Evolutionary conservation across 768 basidiomycete species (phyloP).

Genomic region (Lactarius psammicola): DNA sequence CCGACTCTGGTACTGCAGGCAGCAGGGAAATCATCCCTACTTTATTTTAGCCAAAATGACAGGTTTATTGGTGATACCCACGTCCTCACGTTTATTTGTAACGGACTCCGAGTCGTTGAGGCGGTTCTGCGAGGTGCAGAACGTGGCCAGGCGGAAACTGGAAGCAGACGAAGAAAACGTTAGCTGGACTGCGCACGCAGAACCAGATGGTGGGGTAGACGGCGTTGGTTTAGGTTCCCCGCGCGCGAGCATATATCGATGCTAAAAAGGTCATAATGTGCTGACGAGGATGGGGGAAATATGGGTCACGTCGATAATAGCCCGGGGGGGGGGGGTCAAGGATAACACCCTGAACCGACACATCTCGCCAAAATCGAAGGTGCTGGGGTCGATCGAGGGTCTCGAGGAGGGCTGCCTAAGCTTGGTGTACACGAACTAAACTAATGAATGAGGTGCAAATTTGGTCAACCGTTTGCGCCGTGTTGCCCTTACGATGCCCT

Average conservation of each 20-base stretch:
- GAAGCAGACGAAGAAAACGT: conserved; percentile 80
- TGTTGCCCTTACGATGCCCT: too few relatives aligned
- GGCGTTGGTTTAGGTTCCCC: conserved; percentile 76
- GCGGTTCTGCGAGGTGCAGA: conserved; percentile 93
- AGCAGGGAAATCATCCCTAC: too few relatives aligned
- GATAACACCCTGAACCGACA: conserved; percentile 90
- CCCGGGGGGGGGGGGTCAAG: conserved; percentile 64
- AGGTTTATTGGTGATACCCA: conserved; percentile 65
- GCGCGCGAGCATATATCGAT: conserved; percentile 83
- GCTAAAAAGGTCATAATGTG: conserved; percentile 84
- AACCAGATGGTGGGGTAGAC: conserved; percentile 86
- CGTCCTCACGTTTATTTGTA: conserved; percentile 68
- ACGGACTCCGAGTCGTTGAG: conserved; percentile 82
- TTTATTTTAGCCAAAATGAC: too few relatives aligned
- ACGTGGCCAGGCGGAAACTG: conserved; percentile 90
- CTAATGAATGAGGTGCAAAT: conserved; percentile 84
- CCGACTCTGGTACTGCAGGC: too few relatives aligned
- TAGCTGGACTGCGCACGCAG: conserved; percentile 73
- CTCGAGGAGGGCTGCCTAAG: conserved; percentile 54
- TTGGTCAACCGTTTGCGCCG: too few relatives aligned
- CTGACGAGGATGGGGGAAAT: conserved; percentile 91
- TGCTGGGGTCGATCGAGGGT: conserved; percentile 64
- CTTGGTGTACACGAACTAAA: conserved; percentile 65
- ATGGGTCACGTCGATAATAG: conserved; percentile 81
- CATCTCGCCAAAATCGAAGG: conserved; percentile 72